Evolutionary conservation across 2,329 filamentous ascomycete species (phyloP).

Genomic region (Xylariaceae sp.): DNA sequence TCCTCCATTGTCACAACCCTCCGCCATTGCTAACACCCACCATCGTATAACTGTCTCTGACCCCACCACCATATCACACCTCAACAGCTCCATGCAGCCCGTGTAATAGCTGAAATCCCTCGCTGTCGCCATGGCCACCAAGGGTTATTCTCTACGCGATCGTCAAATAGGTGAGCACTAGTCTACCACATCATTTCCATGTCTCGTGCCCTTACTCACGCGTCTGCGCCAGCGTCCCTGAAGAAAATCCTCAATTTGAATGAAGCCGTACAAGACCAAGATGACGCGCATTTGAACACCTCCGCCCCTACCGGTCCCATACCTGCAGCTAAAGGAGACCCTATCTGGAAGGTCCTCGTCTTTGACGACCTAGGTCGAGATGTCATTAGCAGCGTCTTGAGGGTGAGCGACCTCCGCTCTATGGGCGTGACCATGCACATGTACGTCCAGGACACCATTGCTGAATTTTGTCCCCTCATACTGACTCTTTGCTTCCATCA

Average conservation of each 20-base stretch:
- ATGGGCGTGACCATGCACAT: conserved; percentile 97
- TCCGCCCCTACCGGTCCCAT: conserved; percentile 71
- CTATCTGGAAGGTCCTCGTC: conserved; percentile 96
- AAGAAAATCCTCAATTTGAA: conserved; percentile 96
- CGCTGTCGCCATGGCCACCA: not conserved
- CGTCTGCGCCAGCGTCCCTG: conserved; percentile 61
- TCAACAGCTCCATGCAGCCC: no score
- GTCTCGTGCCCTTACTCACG: conserved; percentile 1
- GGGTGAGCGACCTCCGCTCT: conserved; percentile 85
- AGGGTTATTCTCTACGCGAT: conserved; percentile 25
- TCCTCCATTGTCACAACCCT: no score
- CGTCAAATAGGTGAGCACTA: conserved; percentile 26
- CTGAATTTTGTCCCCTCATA: not conserved
- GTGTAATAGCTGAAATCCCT: not conserved
- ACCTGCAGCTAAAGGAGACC: conserved; percentile 80
- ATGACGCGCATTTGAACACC: conserved; percentile 62
- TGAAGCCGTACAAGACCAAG: conserved; percentile 59
- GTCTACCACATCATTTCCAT: not conserved
- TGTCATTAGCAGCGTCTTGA: conserved; percentile 92
- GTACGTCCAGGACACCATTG: conserved; percentile 41
- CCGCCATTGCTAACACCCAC: no score
- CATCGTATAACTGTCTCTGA: no score
- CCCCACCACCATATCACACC: no score
- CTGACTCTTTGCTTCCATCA: conserved; percentile 17
- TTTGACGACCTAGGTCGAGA: conserved; percentile 90